Evolutionary conservation across 2,329 filamentous ascomycete species (phyloP).

Genomic region (Phaeosphaeriaceae sp.): DNA sequence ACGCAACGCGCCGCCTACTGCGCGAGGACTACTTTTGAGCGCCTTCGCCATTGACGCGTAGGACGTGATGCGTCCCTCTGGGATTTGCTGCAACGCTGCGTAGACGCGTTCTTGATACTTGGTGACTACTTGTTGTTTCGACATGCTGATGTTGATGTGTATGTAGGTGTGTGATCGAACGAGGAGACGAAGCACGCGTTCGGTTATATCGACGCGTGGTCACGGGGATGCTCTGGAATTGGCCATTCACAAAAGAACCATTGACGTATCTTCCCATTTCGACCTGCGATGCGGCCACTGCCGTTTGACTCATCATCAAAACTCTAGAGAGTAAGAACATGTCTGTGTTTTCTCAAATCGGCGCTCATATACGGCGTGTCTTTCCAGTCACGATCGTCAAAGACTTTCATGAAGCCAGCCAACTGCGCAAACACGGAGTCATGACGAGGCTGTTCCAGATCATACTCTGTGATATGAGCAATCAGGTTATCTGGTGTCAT

Average conservation of each 20-base stretch:
- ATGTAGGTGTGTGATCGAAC: not conserved
- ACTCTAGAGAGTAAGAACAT: too few relatives aligned
- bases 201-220: slow-evolving; percentile 27
- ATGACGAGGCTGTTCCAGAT: too few relatives aligned
- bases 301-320: not conserved
- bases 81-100: slow-evolving; percentile 77
- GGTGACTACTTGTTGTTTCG: slow-evolving; percentile 38
- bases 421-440: too few relatives aligned
- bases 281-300: not conserved
- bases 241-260: slow-evolving; percentile 26
- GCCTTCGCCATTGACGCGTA: slow-evolving; percentile 75
- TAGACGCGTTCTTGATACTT: slow-evolving; percentile 63
- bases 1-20: slow-evolving; percentile 78
- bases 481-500: too few relatives aligned
- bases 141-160: slow-evolving; percentile 13
- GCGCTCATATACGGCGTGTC: too few relatives aligned
- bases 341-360: too few relatives aligned
- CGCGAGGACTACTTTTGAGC: slow-evolving; percentile 74
- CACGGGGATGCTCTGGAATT: slow-evolving; percentile 44
- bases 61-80: slow-evolving; percentile 75
- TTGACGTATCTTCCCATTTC: not conserved
- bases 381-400: too few relatives aligned
- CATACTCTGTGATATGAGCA: too few relatives aligned
- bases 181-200: slow-evolving; percentile 7
- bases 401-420: too few relatives aligned